Evolutionary conservation across 164 flowering plant genomes (phyloP).

Genomic region (Vitis riparia): DNA sequence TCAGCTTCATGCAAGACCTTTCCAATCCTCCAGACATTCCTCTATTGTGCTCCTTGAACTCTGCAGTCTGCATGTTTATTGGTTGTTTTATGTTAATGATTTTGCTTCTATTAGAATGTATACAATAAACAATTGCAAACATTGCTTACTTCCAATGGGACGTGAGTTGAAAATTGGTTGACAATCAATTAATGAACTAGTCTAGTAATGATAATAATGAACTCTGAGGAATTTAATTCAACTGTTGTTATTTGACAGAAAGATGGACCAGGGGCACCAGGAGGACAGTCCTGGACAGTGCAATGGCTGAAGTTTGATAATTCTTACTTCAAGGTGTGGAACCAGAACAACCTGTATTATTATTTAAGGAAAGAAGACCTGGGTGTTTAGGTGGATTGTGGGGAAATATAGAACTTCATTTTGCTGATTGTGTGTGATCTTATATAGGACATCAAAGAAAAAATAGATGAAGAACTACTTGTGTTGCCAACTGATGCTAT

Average conservation of each 20-base stretch:
- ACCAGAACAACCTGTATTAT: background rate
- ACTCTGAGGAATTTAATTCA: background rate
- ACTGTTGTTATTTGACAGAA: conserved; percentile 51
- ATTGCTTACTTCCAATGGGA: background rate
- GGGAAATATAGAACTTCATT: background rate
- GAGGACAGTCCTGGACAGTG: conserved; percentile 98
- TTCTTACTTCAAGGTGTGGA: conserved; percentile 84
- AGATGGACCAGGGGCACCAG: conserved; percentile 98
- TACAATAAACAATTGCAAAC: background rate
- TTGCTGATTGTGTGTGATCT: conserved; percentile 18
- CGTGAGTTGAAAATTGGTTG: no score
- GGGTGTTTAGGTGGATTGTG: background rate
- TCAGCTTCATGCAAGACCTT: no score
- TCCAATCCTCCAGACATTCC: no score
- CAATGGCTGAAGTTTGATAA: conserved; percentile 98
- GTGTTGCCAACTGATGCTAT: conserved; percentile 97
- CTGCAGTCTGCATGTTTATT: background rate
- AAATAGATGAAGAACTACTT: conserved; percentile 78
- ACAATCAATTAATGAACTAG: no score
- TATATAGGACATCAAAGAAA: conserved; percentile 84
- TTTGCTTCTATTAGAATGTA: background rate
- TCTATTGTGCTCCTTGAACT: no score
- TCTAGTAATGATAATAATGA: background rate
- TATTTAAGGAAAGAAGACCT: background rate
- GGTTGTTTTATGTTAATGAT: background rate